These are phyloP conservation scores for Cicer judaicum DNA, from an alignment of 306 rosid genomes.

Conservation along the genomic window DNA sequence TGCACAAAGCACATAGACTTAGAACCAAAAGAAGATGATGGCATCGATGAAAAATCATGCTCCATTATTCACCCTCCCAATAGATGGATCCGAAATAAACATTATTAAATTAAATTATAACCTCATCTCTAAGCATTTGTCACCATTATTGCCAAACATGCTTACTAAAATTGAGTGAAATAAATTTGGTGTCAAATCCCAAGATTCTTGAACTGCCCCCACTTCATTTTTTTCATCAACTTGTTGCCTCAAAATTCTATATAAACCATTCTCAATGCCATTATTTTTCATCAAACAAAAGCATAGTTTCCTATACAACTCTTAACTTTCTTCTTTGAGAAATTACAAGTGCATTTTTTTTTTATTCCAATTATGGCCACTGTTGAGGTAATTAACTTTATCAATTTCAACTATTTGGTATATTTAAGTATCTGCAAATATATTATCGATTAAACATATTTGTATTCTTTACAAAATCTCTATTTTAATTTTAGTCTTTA, in stretches of 20 bases:
- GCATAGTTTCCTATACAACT: conserved; percentile 20
- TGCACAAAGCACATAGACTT: conserved; percentile 74
- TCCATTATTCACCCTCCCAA: conserved; percentile 48
- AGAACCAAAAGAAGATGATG: conserved; percentile 60
- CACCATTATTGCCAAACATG: conserved; percentile 59
- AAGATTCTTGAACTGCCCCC: conserved; percentile 63
- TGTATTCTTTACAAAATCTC: no score
- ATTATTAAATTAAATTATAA: conserved; percentile 40
- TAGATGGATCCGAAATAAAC: conserved; percentile 26
- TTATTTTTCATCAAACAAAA: conserved; percentile 44
- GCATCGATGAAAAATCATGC: conserved; percentile 42
- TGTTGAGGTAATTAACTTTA: conserved; percentile 56
- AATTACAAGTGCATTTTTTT: conserved; percentile 26
- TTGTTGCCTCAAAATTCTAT: conserved; percentile 49
- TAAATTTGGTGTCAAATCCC: conserved; percentile 61
- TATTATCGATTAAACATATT: no score
- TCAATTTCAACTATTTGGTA: background rate
- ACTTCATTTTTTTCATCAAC: conserved; percentile 41
- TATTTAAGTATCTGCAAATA: no score
- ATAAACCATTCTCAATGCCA: conserved; percentile 47
- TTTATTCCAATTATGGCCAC: conserved; percentile 62
- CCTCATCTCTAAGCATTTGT: conserved; percentile 50
- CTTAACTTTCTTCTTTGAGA: conserved; percentile 20
- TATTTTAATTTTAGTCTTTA: no score
- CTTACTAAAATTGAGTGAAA: conserved; percentile 48